Base-by-base conservation (phyloP, 805 yeast species). In the Sugiyamaella boreocaroliniensis region DNA sequence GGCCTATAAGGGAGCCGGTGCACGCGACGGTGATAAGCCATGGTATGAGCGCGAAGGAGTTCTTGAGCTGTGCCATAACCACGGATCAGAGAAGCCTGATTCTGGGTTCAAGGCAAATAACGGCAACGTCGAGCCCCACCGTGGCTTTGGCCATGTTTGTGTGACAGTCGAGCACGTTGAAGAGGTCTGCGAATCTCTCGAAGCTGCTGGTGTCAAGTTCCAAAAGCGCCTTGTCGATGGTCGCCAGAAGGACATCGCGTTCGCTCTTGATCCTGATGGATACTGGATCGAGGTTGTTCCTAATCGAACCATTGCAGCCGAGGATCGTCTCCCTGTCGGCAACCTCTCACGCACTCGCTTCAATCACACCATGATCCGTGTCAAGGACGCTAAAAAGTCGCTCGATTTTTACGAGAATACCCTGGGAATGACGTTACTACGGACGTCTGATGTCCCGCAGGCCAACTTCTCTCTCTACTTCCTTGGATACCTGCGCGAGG, bases 141-240 rank as follows among this genome's bases (percentile, higher is more conserved):
- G 92, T 59, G 98, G 99, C 0, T 92, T 90, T 65, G 99, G 99
- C 19, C 99, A 92, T 70, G 82, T 89, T 54, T 89, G 97, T 70
- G 71, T 92, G 59, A 77, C 96, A 1, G 96, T 90, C 14, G 87
- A 88, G 60, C 83, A 90, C 70, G 80, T 92, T 53, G 81, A 71
- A 50, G 77, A 66, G 10, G 72, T 82, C 5, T 89, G 92, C 68
- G 70, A 71, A 42, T 67, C 72, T 26, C 74, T 92, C 55, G 78
- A 84, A 57, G 68, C 69, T 1, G 72, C 76, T 45, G 86, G 84
- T 18, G 97, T 85, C 51, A 66, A 70, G 48, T 92, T 92, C 75
- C 80, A 90, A 71, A 93, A 92, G 76, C 86, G 76, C 65, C 74
- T 90, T 59, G 69, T 80, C 40, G 98, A 92, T 66, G 99, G 99